Base-by-base conservation (phyloP, 805 yeast species). In the Ogataea pignaliae region DNA sequence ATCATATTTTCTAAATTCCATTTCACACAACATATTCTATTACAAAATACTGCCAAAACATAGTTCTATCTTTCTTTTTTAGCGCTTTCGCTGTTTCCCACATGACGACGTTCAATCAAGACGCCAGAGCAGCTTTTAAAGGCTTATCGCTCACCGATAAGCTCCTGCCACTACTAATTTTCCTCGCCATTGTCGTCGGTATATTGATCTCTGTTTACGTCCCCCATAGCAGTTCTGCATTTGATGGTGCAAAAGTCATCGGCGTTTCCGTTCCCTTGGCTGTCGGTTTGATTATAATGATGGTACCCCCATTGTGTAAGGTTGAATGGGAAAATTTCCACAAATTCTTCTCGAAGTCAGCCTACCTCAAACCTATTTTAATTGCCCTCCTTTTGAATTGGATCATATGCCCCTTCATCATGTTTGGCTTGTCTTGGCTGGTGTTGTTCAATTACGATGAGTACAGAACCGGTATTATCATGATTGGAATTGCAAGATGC, bases 401-500 rank as follows among this genome's bases (percentile, higher is more conserved):
- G 83, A 63, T 79, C 8, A 51, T 78, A 13, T 72, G 81, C 37
- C 84, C 83, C 2, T 64, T 78, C 18, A 46, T 78, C 41, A 78
- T 78, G 83, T 66, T 75, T 54, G 81, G 73, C 0, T 61, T 78
- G 14, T 73, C 79, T 1, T 78, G 83, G 84, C 52, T 72, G 36
- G 66, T 70, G 0, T 51, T 79, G 39, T 73, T 73, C 43, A 73
- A 77, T 44, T 53, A 68, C 40, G 61, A 61, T 8, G 83, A 75
- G 43, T 74, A 73, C 44, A 61, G 83, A 35, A 64, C 60, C 34
- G 83, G 83, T 1, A 66, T 79, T n/a, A 75, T 79, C 29, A 70
- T 79, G 74, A 75, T 79, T 37, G 84, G 84, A 1, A 44, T 75
- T 31, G 83, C 81, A 6, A 60, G 83, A 45, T 78, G 84, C 54